These are phyloP conservation scores for Perkinsela sp. DNA, from an alignment of 208 protist species.

Conservation along the genomic window DNA sequence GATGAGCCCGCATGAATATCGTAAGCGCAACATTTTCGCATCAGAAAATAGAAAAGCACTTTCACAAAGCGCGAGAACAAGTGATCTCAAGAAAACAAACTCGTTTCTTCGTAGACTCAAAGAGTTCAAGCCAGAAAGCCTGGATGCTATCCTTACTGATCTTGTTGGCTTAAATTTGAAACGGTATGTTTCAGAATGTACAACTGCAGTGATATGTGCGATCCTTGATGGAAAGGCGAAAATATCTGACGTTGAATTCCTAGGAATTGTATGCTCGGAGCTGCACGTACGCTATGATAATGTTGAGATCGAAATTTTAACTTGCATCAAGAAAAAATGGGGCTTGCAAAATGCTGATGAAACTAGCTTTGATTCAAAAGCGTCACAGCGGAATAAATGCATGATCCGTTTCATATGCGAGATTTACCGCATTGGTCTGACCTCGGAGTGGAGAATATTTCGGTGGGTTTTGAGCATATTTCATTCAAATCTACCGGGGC, in stretches of 20 bases:
- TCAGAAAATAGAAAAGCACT: neutral
- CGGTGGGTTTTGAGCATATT: neutral
- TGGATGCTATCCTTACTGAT: neutral
- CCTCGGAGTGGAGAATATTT: neutral
- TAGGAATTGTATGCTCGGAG: neutral
- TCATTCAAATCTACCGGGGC: neutral
- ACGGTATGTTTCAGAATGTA: neutral
- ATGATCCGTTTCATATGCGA: neutral
- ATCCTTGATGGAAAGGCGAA: neutral
- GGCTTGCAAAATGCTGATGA: neutral
- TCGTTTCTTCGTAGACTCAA: neutral
- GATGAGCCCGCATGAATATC: too few species aligned
- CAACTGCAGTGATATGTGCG: neutral
- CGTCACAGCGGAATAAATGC: neutral
- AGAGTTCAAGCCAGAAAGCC: neutral
- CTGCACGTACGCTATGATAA: neutral
- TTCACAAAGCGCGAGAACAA: neutral
- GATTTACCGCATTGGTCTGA: neutral
- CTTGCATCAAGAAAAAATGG: neutral
- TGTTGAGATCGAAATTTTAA: neutral
- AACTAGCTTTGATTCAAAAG: neutral
- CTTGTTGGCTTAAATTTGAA: neutral
- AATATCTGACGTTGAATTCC: neutral
- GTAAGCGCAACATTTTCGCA: neutral
- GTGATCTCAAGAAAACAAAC: neutral